These are phyloP conservation scores for Rubroboletus pulcherrimus DNA, from an alignment of 768 basidiomycete genomes.

Conservation along the genomic window DNA sequence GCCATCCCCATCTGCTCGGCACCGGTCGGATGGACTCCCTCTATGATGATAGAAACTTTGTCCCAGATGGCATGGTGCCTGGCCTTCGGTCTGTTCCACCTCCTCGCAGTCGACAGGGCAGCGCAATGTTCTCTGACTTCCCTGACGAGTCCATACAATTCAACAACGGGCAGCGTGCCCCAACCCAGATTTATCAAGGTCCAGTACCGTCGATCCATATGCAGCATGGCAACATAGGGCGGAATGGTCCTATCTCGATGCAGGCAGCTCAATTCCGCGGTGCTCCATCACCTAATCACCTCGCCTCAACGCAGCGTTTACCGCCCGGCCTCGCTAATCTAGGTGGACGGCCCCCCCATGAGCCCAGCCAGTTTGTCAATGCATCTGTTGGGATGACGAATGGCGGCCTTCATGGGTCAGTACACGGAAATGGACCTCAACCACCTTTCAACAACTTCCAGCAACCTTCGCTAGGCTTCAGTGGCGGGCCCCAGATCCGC, in stretches of 20 bases:
- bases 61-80: constrained; percentile 84
- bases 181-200: constrained; percentile 56
- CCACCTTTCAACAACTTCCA: constrained; percentile 54
- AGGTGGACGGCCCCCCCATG: constrained; percentile 78
- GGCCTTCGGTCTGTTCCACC: constrained; percentile 68
- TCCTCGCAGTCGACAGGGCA: constrained; percentile 56
- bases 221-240: constrained; percentile 47
- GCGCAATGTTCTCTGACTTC: constrained; percentile 52
- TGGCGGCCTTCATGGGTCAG: constrained; percentile 41
- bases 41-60: constrained; percentile 76
- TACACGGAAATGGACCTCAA: constrained; percentile 46
- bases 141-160: constrained; percentile 64
- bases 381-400: constrained; percentile 43
- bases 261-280: constrained; percentile 67
- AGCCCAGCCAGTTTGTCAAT: constrained; percentile 59
- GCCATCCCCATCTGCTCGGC: constrained; percentile 37
- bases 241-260: constrained; percentile 51
- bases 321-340: constrained; percentile 81
- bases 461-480: constrained; percentile 44
- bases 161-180: constrained; percentile 52
- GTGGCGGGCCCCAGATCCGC: constrained; percentile 43
- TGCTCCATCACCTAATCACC: constrained; percentile 59
- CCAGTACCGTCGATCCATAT: constrained; percentile 46
- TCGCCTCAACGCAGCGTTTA: constrained; percentile 54
- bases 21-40: constrained; percentile 58